Evolutionary conservation across 176 grass and related monocot genomes (phyloP), one percentile per base, ranked within the genome.

Genomic region (Themeda triandra): DNA sequence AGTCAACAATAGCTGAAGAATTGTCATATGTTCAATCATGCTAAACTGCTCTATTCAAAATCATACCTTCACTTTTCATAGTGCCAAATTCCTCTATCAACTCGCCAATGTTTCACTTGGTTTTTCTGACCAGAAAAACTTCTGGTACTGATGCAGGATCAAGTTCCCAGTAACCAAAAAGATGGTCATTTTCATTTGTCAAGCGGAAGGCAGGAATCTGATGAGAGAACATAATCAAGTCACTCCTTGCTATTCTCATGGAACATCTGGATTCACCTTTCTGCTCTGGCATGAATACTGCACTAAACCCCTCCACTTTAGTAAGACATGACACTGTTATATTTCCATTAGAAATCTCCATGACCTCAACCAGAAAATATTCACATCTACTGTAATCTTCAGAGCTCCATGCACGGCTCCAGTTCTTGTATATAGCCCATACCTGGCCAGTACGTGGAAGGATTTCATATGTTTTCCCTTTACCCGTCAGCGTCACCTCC

Each of bases 351-450:
- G 62, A 81, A 48, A 32, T 41, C 21, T 88, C 60, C 64, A 81
- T 64, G 12, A 96, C 73, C 81, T 84, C 77, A 18, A 87, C 88
- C 80, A 97, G 33, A 75, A 84, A 60, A 62, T 90, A 96, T 63
- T 86, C 81, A 75, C 87, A 90, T 31, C 42, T 83, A 53, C 91
- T 42, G 32, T 91, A 63, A 40, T 91, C 78, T 66, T 90, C 39
- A 1, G 74, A 63, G 64, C 62, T 85, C 94, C 94, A 91, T 11
- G 64, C 65, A 19, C 30, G 12, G 8, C 8, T 87, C 94, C 91
- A 93, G 76, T 90, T 84, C 63, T 83, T 81, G 86, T 96, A 93
- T 37, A 96, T 6, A 71, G 94, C 91, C 94, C 94, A 96, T 68
- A 87, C 86, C 63, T 96, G 87, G 58, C 81, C 91, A 87, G 37